Base-by-base conservation (phyloP, 257 asterid species). In the Eucommia ulmoides region DNA sequence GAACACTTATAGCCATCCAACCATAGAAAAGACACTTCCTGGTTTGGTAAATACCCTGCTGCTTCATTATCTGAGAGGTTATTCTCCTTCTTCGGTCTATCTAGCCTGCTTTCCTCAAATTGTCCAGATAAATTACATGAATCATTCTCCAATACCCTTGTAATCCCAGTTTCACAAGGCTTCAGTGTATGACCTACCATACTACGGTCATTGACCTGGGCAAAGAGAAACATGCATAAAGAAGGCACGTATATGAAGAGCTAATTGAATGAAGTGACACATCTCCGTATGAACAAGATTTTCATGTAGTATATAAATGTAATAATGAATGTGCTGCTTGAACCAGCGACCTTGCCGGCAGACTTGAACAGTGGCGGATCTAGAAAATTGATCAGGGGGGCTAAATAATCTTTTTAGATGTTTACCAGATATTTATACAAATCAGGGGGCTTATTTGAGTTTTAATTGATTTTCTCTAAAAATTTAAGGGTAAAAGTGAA, bases 1-100 rank as follows among this genome's bases (percentile, higher is more conserved):
- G 98, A 81, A 77, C 98, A 91, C 49, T 73, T 77, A 66, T 86
- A 85, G 26, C 65, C 86, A 18, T 82, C 74, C 69, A 80, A 60
- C 98, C 96, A 89, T 63, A 47, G 33, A 19, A 76, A 44, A 41
- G 79, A 41, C 48, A 60, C 67, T 53, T 58, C 52, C 14, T 6
- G 59, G 58, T 54, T 23, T 33, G 52, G 41, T 33, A 68, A 64
- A 46, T 68, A 54, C 23, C 72, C 78, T 8, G 70, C 56, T 64
- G 70, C 56, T 64, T 69, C 75, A 24, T 60, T 64, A 47, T 53
- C 33, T 15, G 19, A 50, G 41, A 63, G 45, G 55, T 44, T 29
- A 15, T 29, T 33, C 20, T 19, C 52, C 44, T 44, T 52, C 44
- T 56, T 58, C 29, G 23, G 23, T 26, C 17, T 50, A 45, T 49